A percentile compares a stretch with the other conserved stretches of the same genome.
Evolutionary conservation across 495 filamentous ascomycete genomes (phyloP).

Genomic region (Oidiodendron maius): DNA sequence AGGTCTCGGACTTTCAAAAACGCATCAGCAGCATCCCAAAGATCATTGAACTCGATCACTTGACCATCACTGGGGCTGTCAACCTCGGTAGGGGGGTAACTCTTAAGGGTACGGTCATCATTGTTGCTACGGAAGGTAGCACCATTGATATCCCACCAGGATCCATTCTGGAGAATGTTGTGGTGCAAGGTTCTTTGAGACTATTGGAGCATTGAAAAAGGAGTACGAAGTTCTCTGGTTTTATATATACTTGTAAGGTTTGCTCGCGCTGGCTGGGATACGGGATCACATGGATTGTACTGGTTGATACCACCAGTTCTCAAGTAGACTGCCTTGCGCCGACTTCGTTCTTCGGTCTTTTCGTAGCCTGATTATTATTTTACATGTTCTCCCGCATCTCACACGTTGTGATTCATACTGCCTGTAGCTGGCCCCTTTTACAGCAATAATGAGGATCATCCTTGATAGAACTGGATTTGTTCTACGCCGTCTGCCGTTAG

Average conservation of each 20-base stretch:
- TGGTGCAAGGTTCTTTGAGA: constrained; percentile 96
- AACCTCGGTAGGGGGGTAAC: constrained; percentile 93
- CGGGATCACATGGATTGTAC: background rate
- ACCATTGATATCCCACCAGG: constrained; percentile 97
- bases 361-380: too few species aligned
- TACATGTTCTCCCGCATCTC: too few species aligned
- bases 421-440: too few species aligned
- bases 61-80: constrained; percentile 95
- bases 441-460: too few species aligned
- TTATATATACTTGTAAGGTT: background rate
- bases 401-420: too few species aligned
- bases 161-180: constrained; percentile 96
- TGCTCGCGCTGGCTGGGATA: background rate
- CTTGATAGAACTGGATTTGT: too few species aligned
- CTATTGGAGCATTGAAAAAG: constrained; percentile 79
- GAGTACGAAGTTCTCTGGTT: background rate
- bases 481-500: too few species aligned
- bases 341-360: constrained; percentile 1
- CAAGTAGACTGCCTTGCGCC: background rate
- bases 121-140: constrained; percentile 94
- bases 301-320: too few species aligned
- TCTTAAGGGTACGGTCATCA: constrained; percentile 99
- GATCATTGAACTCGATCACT: constrained; percentile 95
- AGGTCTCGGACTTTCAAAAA: constrained; percentile 99
- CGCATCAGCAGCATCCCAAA: constrained; percentile 93